Percentiles rank a stretch among this genome's conserved stretches.
These are phyloP conservation scores for Hericium coralloides DNA, from an alignment of 768 basidiomycete genomes.

Conservation along the genomic window DNA sequence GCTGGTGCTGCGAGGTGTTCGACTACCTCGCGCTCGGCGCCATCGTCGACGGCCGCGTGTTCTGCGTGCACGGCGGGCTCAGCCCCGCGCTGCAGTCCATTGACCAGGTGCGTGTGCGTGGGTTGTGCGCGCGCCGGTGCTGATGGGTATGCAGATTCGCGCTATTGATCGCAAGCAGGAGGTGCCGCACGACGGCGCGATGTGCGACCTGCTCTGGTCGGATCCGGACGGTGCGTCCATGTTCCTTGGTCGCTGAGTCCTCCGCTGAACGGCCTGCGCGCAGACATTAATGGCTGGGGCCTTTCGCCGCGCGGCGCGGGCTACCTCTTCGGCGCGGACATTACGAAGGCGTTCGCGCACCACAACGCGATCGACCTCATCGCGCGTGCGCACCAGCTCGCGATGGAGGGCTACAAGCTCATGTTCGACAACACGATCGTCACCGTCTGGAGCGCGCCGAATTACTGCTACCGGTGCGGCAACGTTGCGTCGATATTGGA, in stretches of 20 bases:
- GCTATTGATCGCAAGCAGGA: slow-evolving; percentile 94
- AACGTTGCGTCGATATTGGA: slow-evolving; percentile 94
- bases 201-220: slow-evolving; percentile 99
- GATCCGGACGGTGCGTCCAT: slow-evolving; percentile 79
- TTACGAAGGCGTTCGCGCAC: slow-evolving; percentile 84
- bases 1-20: slow-evolving; percentile 98
- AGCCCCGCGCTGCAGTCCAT: slow-evolving; percentile 81
- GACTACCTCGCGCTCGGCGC: slow-evolving; percentile 93
- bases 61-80: slow-evolving; percentile 95
- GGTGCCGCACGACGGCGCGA: slow-evolving; percentile 95
- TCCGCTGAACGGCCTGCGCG: background rate
- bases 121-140: background rate
- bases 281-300: slow-evolving; percentile 92
- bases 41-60: slow-evolving; percentile 93
- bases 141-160: slow-evolving; percentile 53
- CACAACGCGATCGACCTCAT: slow-evolving; percentile 91
- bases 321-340: slow-evolving; percentile 89
- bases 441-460: slow-evolving; percentile 97
- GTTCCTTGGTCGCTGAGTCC: background rate
- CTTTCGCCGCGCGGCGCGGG: slow-evolving; percentile 97
- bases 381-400: slow-evolving; percentile 94
- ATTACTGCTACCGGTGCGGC: slow-evolving; percentile 96
- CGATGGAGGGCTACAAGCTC: slow-evolving; percentile 95
- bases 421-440: slow-evolving; percentile 96
- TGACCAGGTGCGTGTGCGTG: slow-evolving; percentile 58